Percentiles rank a stretch among this genome's conserved stretches.
Evolutionary conservation across 208 protist species (phyloP).

Genomic region (Entamoeba moshkovskii): DNA sequence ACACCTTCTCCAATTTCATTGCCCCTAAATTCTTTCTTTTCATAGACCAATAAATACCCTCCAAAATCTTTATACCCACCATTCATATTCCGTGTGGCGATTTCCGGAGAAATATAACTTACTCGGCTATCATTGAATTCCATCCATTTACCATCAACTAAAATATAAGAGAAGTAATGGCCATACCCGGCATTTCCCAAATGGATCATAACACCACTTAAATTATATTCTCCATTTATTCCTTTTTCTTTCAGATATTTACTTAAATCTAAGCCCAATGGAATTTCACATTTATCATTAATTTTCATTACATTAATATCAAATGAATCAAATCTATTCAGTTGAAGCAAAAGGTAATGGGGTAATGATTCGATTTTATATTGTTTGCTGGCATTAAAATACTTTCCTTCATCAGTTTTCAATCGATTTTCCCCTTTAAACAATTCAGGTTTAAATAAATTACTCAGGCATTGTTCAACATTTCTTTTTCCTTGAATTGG

Average conservation of each 20-base stretch:
- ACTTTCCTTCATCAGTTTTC: neutral
- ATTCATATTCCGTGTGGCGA: neutral
- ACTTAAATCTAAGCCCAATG: neutral
- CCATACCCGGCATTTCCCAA: neutral
- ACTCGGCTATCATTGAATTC: neutral
- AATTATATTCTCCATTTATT: neutral
- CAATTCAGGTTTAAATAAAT: neutral
- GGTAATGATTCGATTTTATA: neutral
- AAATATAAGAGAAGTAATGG: neutral
- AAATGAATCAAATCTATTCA: neutral
- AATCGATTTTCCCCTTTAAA: neutral
- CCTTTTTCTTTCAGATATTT: neutral
- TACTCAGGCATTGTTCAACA: neutral
- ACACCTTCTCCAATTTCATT: neutral
- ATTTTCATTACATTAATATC: neutral
- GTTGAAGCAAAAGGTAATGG: neutral
- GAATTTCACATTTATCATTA: neutral
- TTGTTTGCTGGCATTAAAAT: neutral
- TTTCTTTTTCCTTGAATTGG: neutral
- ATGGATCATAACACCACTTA: neutral
- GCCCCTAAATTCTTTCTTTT: neutral
- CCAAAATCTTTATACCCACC: neutral
- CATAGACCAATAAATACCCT: neutral
- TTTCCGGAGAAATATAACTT: neutral
- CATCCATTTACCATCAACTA: neutral